Evolutionary conservation across 108 stramenopile species (phyloP), one percentile per base, ranked within the genome.

Genomic region (Nitzschia putrida): DNA sequence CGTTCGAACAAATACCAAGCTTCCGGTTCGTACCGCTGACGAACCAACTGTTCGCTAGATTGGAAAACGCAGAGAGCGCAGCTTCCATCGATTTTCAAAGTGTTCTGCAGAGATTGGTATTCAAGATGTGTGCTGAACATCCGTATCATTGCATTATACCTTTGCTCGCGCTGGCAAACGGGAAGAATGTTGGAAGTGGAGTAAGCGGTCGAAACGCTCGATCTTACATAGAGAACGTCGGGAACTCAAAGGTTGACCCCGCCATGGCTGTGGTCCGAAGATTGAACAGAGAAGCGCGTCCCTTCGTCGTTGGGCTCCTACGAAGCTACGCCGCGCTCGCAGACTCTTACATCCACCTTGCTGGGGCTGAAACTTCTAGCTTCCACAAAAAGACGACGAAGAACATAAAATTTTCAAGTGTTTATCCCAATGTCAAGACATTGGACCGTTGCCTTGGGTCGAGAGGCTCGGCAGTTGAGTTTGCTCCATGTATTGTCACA

Each of bases 131-230:
- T 53, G 22, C 57, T 1, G 93, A 94, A 21, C 92, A 94, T 58
- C 96, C 96, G 18, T 92, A 93, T 55, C 91, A 95, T 71, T 87
- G 91, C 24, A 66, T 97, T 41, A 72, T 84, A 11, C 91, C 93
- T 55, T 63, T 97, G 18, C 55, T 95, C 20, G 83, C 94, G 10
- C 73, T 95, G 5, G 65, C 83, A 7, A 90, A 95, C 60, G 93
- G 92, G 25, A 85, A 84, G 22, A 69, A 72, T 23, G 75, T 85
- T 37, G 88, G 82, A 8, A 74, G 64, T 49, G 86, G 85, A 40
- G 86, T 82, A 9, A 72, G 64, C 44, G 86, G 85, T 12, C 63
- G 80, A 39, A 63, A 64, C 60, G 75, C 83, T n/a, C 71, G 74
- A 11, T 64, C 54, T 11, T 76, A 69, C 42, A 53, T 81, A n/a